These are phyloP conservation scores for Voacanga thouarsii DNA, from an alignment of 257 asterid genomes.

Conservation along the genomic window DNA sequence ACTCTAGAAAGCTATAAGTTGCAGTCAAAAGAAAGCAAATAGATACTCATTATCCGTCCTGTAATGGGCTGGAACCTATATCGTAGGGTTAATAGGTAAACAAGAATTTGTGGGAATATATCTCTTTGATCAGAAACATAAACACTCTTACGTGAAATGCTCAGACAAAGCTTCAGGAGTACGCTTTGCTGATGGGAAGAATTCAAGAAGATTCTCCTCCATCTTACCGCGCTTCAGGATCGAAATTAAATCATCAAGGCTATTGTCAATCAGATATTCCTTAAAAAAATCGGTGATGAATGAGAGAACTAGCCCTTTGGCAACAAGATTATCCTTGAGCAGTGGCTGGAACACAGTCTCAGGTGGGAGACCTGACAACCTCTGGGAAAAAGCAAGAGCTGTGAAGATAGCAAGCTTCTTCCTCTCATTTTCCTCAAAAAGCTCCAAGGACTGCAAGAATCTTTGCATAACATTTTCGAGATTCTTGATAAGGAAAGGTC, in stretches of 20 bases:
- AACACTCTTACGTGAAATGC: slow-evolving; percentile 88
- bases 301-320: slow-evolving; percentile 92
- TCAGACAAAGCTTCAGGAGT: slow-evolving; percentile 90
- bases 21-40: not conserved
- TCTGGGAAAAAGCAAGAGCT: slow-evolving; percentile 98
- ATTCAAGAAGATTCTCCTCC: slow-evolving; percentile 87
- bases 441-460: slow-evolving; percentile 88
- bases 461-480: slow-evolving; percentile 99
- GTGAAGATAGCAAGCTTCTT: slow-evolving; percentile 98
- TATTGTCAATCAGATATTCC: slow-evolving; percentile 94
- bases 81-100: not conserved
- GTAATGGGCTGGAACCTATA: not conserved
- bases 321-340: slow-evolving; percentile 95
- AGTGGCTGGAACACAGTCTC: slow-evolving; percentile 96
- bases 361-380: slow-evolving; percentile 94
- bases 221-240: slow-evolving; percentile 87
- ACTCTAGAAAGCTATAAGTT: not conserved
- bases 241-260: slow-evolving; percentile 93
- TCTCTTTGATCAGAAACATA: not conserved
- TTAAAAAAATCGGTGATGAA: slow-evolving; percentile 90
- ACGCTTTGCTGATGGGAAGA: slow-evolving; percentile 81
- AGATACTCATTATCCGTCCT: not conserved
- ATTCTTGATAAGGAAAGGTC: slow-evolving; percentile 90
- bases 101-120: too few species aligned
- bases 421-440: slow-evolving; percentile 90